Evolutionary conservation across 352 stramenopile genomes (phyloP).

Genomic region (Plasmopara viticola): DNA sequence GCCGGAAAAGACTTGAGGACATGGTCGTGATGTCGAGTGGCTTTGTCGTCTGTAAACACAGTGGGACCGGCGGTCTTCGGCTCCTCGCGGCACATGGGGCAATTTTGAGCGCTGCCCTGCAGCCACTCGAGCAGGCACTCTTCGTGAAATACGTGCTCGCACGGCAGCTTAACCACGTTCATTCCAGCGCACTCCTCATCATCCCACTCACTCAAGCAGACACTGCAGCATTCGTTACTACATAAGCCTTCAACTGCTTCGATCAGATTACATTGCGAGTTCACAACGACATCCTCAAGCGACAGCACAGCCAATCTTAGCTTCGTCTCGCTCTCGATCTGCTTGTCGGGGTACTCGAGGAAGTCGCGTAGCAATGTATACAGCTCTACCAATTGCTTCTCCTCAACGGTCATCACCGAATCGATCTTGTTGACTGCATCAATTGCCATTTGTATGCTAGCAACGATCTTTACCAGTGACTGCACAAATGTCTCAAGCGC

Average conservation of each 20-base stretch:
- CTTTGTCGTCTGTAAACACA: conserved; percentile 10
- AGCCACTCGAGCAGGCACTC: conserved; percentile 85
- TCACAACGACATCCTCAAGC: conserved; percentile 77
- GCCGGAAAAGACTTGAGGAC: conserved; percentile 6
- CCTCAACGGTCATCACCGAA: conserved; percentile 15
- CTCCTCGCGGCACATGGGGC: conserved; percentile 82
- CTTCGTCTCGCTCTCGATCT: conserved; percentile 82
- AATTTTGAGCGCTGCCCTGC: conserved; percentile 62
- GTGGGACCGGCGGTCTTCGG: conserved; percentile 13
- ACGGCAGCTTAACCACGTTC: conserved; percentile 82
- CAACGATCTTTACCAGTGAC: conserved; percentile 74
- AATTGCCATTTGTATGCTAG: conserved; percentile 54
- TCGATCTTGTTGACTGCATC: conserved; percentile 8
- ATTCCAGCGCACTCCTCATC: conserved; percentile 74
- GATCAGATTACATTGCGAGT: conserved; percentile 57
- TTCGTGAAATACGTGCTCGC: conserved; percentile 80
- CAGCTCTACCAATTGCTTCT: conserved; percentile 44
- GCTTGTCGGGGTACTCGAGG: conserved; percentile 78
- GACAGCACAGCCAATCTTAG: conserved; percentile 77
- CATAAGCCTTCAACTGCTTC: conserved; percentile 35
- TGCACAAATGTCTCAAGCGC: conserved; percentile 77
- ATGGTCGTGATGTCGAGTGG: conserved; percentile 2
- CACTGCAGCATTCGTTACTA: conserved; percentile 74
- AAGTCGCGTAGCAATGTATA: conserved; percentile 78
- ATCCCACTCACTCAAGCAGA: conserved; percentile 78